Base-by-base conservation (phyloP, 2,329 filamentous ascomycete genomes). In the Diaporthe sp. region DNA sequence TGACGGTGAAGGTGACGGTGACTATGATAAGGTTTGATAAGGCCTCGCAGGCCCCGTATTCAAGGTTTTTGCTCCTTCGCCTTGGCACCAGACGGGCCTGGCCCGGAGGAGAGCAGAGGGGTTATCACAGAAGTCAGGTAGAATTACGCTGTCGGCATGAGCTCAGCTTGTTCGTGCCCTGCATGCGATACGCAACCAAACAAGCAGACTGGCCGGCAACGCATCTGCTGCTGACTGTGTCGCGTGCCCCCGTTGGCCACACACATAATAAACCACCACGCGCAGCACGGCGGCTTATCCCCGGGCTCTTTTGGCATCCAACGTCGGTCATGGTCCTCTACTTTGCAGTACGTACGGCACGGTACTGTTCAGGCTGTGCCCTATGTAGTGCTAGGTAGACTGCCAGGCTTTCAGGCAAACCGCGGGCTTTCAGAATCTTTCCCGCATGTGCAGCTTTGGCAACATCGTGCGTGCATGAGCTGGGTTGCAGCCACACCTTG, bases 21-120 rank as follows among this genome's bases (percentile, higher is more conserved):
- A 68, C 13, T 31, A 3, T 53, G 15, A 68, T 25, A 68, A 68
- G 65, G 65, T 68, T 68, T 68, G 65, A 68, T 68, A 68, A 68
- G 46, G 65, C 46, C 46, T 53, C 65, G 44, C 65, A 37, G 46
- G 31, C 12, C 62, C 62, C 62, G 62, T 53, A 53, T 68, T 68
- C 62, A 68, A 68, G 46, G 46, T 68, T 68, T 68, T 68, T 68
- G 13, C 49, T 37, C 34, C 65, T 15, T 53, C 13, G 44, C 22
- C 62, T 53, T 53, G 62, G 62, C 62, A 68, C 44, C 31, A 59
- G 22, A 42, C 34, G 37, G 37, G 37, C 34, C 57, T 59, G 34
- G 57, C 42, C 42, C 17, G 15, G 17, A 7, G n/a, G 17, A 31
- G 25, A 17, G 28, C n/a, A 55, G 12, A 28, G 3, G 49, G 13